Evolutionary conservation across 2,329 filamentous ascomycete genomes (phyloP), one percentile per base, ranked within the genome.

Genomic region (Penicillium brevicompactum): DNA sequence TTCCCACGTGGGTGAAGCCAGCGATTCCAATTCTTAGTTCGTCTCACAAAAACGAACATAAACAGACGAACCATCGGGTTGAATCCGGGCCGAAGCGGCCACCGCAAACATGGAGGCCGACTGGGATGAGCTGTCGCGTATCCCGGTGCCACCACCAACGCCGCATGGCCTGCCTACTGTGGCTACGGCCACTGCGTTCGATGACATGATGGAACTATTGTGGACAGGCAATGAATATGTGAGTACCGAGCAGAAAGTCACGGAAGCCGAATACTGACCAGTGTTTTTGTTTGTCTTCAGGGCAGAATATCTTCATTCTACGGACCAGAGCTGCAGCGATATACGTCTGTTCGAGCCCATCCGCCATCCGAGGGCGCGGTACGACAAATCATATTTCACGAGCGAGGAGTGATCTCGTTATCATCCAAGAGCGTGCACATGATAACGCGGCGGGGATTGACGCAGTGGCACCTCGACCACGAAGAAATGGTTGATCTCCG

Each of bases 161-260:
- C 81, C 86, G 67, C 87, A 89, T 78, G 83, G 83, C 62, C 79
- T 89, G 67, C 83, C 87, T 42, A 89, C 89, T 21, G 85, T 86
- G 54, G 86, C 91, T 63, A 88, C 89, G 43, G 88, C 91, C 2
- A 84, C 97, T 73, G 88, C 89, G 46, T 99, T 99, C 75, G 94
- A 99, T 74, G 89, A 88, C 54, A 82, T 83, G 38, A 89, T 96
- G 73, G 94, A 99, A 74, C 82, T 99, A 34, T 77, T 99, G 50
- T 99, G 95, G 94, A 86, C 87, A 3, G 95, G 92, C 45, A 96
- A 94, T 74, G 90, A 94, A 78, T 91, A 87, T 81, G 91, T 94
- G 80, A 79, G 84, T 75, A 49, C 56, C 61, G 10, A 24, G 22
- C 27, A 9, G n/a, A 1, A 16, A 7, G 22, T 32, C 6, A 49